Evolutionary conservation across 768 basidiomycete species (phyloP), one percentile per base, ranked within the genome.

Genomic region (Coprinopsis cinerea): DNA sequence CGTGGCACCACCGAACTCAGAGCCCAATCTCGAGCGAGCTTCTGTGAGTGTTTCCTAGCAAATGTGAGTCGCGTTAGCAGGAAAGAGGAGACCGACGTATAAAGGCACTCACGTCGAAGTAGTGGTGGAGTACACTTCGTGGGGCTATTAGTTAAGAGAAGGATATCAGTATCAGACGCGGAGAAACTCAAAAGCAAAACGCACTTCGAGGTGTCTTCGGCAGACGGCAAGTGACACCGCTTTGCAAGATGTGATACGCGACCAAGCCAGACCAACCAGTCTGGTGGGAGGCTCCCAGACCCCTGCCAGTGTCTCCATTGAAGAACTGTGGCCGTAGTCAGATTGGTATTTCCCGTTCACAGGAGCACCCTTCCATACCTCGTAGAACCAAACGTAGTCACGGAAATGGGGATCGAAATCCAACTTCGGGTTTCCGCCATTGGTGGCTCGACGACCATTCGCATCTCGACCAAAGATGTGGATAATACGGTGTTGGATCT

Each of bases 401-500:
- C 92, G 79, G 81, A 97, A 99, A 70, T 96, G 79, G 14, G 93
- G 92, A 64, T 99, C 96, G 50, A 78, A 74, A 65, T 99, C 90
- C 55, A 99, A 69, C 64, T 84, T 88, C 28, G 79, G 73, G 60
- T 87, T 87, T 5, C 92, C 92, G 17, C 94, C 96, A 61, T 99
- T 98, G 15, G 86, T 88, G 0, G 96, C 93, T 34, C 96, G 76
- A 53, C 80, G 77, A 9, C 94, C 93, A 52, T 90, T 78, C 54
- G 79, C 65, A 62, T 99, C 95, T 23, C 93, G 82, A n/a, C 90
- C 85, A 60, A 99, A 99, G 59, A 99, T 92, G 65, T 98, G 93
- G 49, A 98, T 99, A 54, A 98, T 83, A n/a, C 96, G 85, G 62
- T 98, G 95, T 66, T 98, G 96, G 49, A 99, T 93, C 66, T 99